Evolutionary conservation across 495 filamentous ascomycete genomes (phyloP).

Genomic region (Darksidea phi): DNA sequence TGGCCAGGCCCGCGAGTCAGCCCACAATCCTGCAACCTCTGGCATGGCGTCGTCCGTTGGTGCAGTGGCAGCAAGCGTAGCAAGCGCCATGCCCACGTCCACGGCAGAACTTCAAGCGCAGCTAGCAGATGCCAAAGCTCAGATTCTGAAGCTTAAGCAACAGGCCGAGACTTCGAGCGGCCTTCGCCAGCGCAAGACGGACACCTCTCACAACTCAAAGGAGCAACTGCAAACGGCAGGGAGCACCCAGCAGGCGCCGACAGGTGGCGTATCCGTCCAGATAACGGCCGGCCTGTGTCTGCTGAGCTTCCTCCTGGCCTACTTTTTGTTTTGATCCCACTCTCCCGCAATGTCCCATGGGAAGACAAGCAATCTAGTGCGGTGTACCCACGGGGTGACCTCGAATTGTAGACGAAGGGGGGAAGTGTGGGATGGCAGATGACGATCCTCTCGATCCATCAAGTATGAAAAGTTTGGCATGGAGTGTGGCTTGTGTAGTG

Average conservation of each 20-base stretch:
- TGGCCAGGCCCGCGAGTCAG: constrained; percentile 37
- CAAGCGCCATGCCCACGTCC: constrained; percentile 50
- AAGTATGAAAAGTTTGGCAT: constrained; percentile 7
- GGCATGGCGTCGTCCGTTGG: constrained; percentile 40
- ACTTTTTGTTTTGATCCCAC: constrained; percentile 78
- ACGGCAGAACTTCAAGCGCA: constrained; percentile 67
- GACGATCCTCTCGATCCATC: constrained; percentile 15
- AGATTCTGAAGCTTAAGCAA: constrained; percentile 67
- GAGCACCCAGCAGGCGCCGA: constrained; percentile 55
- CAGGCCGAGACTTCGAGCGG: constrained; percentile 60
- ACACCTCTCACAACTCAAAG: constrained; percentile 40
- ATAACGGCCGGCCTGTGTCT: constrained; percentile 80
- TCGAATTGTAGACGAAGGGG: constrained; percentile 27
- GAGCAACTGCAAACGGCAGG: constrained; percentile 48
- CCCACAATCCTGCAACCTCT: constrained; percentile 31
- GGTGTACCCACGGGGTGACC: constrained; percentile 28
- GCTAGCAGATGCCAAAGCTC: constrained; percentile 71
- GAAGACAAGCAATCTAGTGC: constrained; percentile 12
- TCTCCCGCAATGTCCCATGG: constrained; percentile 31
- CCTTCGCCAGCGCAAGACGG: constrained; percentile 63
- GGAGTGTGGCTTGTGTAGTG: constrained; percentile 14
- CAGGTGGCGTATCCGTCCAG: constrained; percentile 80
- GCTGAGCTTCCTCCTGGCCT: constrained; percentile 86
- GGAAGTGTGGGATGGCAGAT: constrained; percentile 35
- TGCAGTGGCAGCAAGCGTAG: constrained; percentile 47